Conservation (phyloP, 345 rosid species). For the Noccaea bulbosa region DNA sequence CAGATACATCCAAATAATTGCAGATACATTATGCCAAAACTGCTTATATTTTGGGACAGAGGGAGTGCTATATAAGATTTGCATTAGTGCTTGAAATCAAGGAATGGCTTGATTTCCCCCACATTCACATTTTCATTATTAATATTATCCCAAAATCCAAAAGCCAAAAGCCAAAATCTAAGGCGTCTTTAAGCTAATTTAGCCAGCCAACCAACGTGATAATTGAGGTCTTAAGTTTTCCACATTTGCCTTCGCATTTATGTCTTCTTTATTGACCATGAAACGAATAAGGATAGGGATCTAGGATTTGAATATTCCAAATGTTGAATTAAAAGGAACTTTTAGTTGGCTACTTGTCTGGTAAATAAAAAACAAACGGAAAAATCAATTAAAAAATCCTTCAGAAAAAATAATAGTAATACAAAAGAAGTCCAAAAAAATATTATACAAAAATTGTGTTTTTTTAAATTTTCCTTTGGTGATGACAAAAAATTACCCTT, state of each 20-base stretch:
- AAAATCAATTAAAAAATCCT: neutral
- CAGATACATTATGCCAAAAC: too few species aligned
- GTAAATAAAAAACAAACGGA: neutral
- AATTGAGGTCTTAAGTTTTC: constrained; percentile 26
- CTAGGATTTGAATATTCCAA: constrained; percentile 21
- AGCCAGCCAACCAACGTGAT: neutral
- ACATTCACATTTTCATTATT: neutral
- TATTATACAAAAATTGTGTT: too few species aligned
- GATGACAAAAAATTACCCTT: neutral
- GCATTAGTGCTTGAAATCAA: too few species aligned
- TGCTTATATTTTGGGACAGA: too few species aligned
- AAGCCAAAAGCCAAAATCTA: constrained; percentile 16
- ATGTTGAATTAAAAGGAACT: constrained; percentile 1
- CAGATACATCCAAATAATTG: too few species aligned
- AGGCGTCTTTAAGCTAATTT: constrained; percentile 11
- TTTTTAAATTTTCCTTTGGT: too few species aligned
- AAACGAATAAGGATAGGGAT: constrained; percentile 22
- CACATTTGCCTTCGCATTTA: constrained; percentile 17
- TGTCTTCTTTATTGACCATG: constrained; percentile 2
- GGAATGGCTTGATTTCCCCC: neutral
- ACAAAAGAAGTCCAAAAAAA: neutral
- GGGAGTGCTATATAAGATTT: too few species aligned
- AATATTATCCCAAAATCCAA: neutral
- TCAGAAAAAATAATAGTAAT: too few species aligned
- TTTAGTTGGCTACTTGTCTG: neutral